Conservation (phyloP, 352 stramenopile species). For the Phytophthora parvispora region DNA sequence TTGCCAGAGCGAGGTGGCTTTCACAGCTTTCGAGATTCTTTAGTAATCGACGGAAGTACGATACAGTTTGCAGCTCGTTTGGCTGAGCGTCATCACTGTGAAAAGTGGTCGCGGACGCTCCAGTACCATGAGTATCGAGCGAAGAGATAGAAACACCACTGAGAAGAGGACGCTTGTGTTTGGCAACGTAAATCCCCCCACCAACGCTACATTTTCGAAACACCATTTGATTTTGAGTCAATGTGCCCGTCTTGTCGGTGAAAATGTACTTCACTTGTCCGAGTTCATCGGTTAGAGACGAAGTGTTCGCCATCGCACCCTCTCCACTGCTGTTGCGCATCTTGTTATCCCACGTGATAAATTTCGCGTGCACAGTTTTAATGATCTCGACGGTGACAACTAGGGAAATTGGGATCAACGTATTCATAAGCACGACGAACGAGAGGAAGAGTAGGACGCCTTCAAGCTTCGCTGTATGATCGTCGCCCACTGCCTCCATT, state of each 20-base stretch:
- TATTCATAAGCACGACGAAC: slow-evolving; percentile 94
- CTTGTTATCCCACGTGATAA: slow-evolving; percentile 80
- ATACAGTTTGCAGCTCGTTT: slow-evolving; percentile 28
- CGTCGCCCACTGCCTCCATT: slow-evolving; percentile 3
- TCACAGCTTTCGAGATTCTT: slow-evolving; percentile 62
- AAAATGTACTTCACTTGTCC: slow-evolving; percentile 95
- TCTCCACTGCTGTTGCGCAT: slow-evolving; percentile 66
- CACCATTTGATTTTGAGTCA: slow-evolving; percentile 96
- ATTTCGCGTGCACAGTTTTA: slow-evolving; percentile 80
- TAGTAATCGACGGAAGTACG: slow-evolving; percentile 57
- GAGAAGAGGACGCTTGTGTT: slow-evolving; percentile 18
- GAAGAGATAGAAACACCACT: slow-evolving; percentile 49
- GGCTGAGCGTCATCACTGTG: slow-evolving; percentile 16
- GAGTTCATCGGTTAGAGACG: slow-evolving; percentile 94
- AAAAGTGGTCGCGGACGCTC: slow-evolving; percentile 10
- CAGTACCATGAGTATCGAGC: slow-evolving; percentile 24
- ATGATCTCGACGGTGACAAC: slow-evolving; percentile 91
- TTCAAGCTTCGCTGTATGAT: background rate
- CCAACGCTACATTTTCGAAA: slow-evolving; percentile 97
- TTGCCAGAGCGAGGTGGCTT: slow-evolving; percentile 71
- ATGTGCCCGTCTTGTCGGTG: slow-evolving; percentile 96
- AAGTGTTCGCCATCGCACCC: slow-evolving; percentile 87
- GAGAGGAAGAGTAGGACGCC: slow-evolving; percentile 87
- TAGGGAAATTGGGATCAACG: slow-evolving; percentile 95
- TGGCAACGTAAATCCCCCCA: slow-evolving; percentile 82